phyloP scores from a whole-genome alignment of 768 basidiomycete genomes.

The Tulasnella sp. region DNA sequence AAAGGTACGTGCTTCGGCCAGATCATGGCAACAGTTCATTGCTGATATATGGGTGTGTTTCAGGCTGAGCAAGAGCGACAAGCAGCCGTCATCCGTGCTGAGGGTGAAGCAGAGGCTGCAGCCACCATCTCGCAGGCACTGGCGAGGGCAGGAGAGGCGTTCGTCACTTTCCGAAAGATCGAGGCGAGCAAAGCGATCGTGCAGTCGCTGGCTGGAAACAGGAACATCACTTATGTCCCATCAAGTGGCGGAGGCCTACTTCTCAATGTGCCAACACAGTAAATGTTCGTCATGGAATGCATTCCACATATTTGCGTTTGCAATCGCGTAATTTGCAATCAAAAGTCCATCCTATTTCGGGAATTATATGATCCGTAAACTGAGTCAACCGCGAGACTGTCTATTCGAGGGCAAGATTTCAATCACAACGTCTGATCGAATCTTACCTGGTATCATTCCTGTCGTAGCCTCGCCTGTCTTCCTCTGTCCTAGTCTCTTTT shows the following conservation, averaged over 20 bases:
- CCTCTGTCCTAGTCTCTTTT: constrained; percentile 29
- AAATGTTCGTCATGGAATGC: constrained; percentile 1
- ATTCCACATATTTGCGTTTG: no score
- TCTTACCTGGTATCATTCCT: constrained; percentile 29
- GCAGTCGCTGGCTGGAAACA: constrained; percentile 62
- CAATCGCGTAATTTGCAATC: no score
- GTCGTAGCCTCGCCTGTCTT: constrained; percentile 37
- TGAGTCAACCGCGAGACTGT: constrained; percentile 4
- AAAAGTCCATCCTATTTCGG: no score
- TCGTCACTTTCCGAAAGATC: constrained; percentile 89
- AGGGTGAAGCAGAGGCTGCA: constrained; percentile 97
- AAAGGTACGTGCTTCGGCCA: constrained; percentile 47
- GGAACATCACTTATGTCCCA: constrained; percentile 85
- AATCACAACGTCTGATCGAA: not conserved
- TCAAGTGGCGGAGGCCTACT: constrained; percentile 69
- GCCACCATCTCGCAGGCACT: constrained; percentile 82
- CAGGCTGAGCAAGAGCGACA: constrained; percentile 99
- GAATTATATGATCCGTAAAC: no score
- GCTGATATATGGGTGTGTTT: not conserved
- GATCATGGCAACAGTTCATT: not conserved
- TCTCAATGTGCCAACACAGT: constrained; percentile 61
- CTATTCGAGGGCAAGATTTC: not conserved
- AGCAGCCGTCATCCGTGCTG: constrained; percentile 94
- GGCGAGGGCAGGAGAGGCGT: constrained; percentile 90
- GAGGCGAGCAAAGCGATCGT: constrained; percentile 98